Base-by-base conservation (phyloP, 495 filamentous ascomycete species). In the Penicillium fimorum region DNA sequence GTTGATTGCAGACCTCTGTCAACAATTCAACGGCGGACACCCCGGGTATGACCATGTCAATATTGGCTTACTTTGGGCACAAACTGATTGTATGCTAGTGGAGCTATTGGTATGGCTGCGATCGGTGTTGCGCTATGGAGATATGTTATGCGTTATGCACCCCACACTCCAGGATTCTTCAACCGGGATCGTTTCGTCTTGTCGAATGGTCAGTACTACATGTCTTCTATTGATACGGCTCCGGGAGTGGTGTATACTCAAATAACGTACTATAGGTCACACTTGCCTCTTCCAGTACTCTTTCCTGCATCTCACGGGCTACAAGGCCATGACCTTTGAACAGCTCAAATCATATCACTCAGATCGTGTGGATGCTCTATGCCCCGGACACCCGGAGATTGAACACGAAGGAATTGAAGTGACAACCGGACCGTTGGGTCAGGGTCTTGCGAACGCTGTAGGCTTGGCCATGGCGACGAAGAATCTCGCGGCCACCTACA, bases 171-270 rank as follows among this genome's bases (percentile, higher is more conserved):
- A 33, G 79, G 89, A 46, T 96, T 89, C 87, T 67, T 90, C 62
- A 94, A 96, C 78, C 84, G 91, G 24, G 92, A 96, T 76, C 82
- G 92, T 70, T 96, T 96, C 67, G 86, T 96, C 20, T 86, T 96
- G 56, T 96, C 91, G 1, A 69, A 69, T 47, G 68, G 65, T 64
- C 41, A 37, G 56, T 56, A 11, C 18, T 15, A 15, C 17, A 17
- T 46, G 10, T 15, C n/a, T 1, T 10, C 20, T n/a, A 24, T 2
- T 13, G 8, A 11, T 13, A n/a, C 25, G 1, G 24, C 25, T 27
- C 25, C 25, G 25, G 25, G 4, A 27, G 6, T 5, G 25, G 0
- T 32, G 8, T 29, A 13, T 27, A 12, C n/a, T 30, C 3, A 13
- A 1, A 37, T 20, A 29, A 45, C 4, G 4, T 17, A 3, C 4